Conservation (phyloP, 352 stramenopile species). For the Phytophthora aleatoria region DNA sequence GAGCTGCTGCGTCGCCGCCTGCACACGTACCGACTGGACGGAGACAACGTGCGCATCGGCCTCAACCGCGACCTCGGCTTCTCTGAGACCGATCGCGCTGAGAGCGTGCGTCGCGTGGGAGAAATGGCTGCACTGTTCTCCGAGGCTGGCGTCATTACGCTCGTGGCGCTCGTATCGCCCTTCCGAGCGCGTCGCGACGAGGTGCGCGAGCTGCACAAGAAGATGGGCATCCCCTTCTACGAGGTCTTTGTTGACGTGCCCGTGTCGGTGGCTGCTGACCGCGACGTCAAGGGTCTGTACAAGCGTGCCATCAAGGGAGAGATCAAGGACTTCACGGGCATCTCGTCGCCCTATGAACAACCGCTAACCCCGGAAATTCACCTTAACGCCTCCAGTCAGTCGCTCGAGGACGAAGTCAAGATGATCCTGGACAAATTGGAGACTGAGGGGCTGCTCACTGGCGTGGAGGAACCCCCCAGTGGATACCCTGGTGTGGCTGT, state of each 20-base stretch:
- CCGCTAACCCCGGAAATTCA: slow-evolving; percentile 94
- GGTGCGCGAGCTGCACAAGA: slow-evolving; percentile 91
- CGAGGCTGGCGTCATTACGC: slow-evolving; percentile 96
- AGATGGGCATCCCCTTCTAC: slow-evolving; percentile 97
- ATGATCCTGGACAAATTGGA: slow-evolving; percentile 68
- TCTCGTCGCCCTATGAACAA: slow-evolving; percentile 98
- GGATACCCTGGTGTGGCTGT: slow-evolving; percentile 81
- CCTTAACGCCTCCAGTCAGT: slow-evolving; percentile 95
- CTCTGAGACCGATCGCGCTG: slow-evolving; percentile 93
- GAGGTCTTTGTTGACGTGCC: slow-evolving; percentile 99
- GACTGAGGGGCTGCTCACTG: slow-evolving; percentile 63
- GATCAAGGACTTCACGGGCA: slow-evolving; percentile 99
- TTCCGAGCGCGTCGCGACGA: slow-evolving; percentile 94
- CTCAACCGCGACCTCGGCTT: slow-evolving; percentile 98
- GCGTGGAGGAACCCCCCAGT: slow-evolving; percentile 51
- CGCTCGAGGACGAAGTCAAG: slow-evolving; percentile 88
- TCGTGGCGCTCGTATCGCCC: slow-evolving; percentile 97
- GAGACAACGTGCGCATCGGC: slow-evolving; percentile 98
- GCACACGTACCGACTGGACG: slow-evolving; percentile 97
- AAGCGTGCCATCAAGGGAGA: slow-evolving; percentile 94
- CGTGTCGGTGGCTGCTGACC: slow-evolving; percentile 95
- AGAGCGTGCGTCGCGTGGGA: slow-evolving; percentile 96
- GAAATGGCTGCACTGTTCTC: slow-evolving; percentile 97
- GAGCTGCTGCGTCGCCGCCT: slow-evolving; percentile 94
- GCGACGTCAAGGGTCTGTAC: slow-evolving; percentile 97